phyloP scores from a whole-genome alignment of 495 filamentous ascomycete species.

The Lepraria neglecta region DNA sequence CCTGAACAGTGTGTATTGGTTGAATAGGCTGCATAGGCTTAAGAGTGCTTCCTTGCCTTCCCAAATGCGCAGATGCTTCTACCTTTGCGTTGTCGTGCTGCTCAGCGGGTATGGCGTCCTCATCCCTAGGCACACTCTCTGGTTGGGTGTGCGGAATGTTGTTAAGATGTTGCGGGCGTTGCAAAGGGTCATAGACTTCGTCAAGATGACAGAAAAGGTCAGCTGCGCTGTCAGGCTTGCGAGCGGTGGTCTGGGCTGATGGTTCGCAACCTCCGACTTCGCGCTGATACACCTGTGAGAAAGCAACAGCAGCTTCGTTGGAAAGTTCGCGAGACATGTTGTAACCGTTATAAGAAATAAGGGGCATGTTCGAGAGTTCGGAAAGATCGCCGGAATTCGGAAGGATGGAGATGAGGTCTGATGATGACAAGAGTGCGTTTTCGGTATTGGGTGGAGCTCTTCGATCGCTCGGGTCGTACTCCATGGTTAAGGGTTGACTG shows the following conservation, averaged over 20 bases:
- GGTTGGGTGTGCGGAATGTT: neutral
- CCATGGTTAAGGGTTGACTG: slow-evolving; percentile 19
- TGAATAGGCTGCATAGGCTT: neutral
- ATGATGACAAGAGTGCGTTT: slow-evolving; percentile 18
- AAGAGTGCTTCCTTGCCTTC: slow-evolving; percentile 14
- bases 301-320: slow-evolving; percentile 28
- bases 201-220: slow-evolving; percentile 36
- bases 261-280: slow-evolving; percentile 36
- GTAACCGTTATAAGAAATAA: slow-evolving; percentile 38
- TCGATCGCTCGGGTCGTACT: slow-evolving; percentile 7
- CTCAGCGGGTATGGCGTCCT: slow-evolving; percentile 12
- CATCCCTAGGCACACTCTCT: slow-evolving; percentile 5
- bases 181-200: slow-evolving; percentile 19
- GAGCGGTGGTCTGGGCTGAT: neutral
- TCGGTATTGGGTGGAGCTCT: slow-evolving; percentile 20
- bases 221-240: slow-evolving; percentile 22
- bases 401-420: slow-evolving; percentile 25
- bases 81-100: slow-evolving; percentile 16
- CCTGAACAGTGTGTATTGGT: neutral
- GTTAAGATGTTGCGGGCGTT: neutral
- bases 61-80: slow-evolving; percentile 21
- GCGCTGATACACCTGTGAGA: slow-evolving; percentile 34
- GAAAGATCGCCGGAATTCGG: slow-evolving; percentile 31
- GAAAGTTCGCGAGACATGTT: slow-evolving; percentile 22
- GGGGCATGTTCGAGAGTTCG: slow-evolving; percentile 32